Evolutionary conservation across 108 stramenopile species (phyloP).

Genomic region (Parietichytrium sp.): DNA sequence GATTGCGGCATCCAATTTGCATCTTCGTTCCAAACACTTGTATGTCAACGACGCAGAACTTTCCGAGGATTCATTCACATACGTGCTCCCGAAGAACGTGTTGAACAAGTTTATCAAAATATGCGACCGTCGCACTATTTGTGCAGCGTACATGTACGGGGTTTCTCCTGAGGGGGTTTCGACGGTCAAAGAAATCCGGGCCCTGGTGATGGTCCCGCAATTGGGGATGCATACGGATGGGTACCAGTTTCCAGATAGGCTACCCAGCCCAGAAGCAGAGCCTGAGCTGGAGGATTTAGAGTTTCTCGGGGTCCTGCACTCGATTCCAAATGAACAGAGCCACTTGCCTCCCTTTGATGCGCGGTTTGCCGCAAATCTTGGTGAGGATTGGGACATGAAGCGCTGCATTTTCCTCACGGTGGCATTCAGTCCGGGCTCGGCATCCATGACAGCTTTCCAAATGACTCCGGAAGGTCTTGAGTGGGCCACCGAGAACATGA

Average conservation of each 20-base stretch:
- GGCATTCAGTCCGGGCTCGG: conserved; percentile 95
- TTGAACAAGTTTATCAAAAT: conserved; percentile 92
- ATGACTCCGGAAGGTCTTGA: conserved; percentile 86
- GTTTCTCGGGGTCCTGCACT: conserved; percentile 98
- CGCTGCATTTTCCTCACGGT: conserved; percentile 91
- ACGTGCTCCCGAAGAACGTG: conserved; percentile 96
- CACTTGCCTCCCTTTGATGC: conserved; percentile 92
- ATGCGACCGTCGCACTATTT: conserved; percentile 91
- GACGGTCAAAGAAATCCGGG: conserved; percentile 91
- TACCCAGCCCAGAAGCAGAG: conserved; percentile 77
- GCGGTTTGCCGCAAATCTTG: conserved; percentile 78
- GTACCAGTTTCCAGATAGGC: conserved; percentile 85
- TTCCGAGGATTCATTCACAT: conserved; percentile 83
- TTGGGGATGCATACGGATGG: conserved; percentile 92
- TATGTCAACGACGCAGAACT: conserved; percentile 95
- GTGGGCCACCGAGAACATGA: conserved; percentile 92
- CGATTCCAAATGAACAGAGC: conserved; percentile 93
- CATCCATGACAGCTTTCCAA: conserved; percentile 92
- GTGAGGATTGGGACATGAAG: conserved; percentile 83
- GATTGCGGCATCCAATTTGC: conserved; percentile 96
- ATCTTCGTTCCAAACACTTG: conserved; percentile 95
- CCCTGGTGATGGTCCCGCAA: conserved; percentile 95
- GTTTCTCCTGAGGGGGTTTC: conserved; percentile 91
- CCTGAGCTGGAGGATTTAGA: conserved; percentile 81
- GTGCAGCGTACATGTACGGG: conserved; percentile 96